Conservation (phyloP, 2,329 filamentous ascomycete genomes). For the Aspergillus phoenicis region DNA sequence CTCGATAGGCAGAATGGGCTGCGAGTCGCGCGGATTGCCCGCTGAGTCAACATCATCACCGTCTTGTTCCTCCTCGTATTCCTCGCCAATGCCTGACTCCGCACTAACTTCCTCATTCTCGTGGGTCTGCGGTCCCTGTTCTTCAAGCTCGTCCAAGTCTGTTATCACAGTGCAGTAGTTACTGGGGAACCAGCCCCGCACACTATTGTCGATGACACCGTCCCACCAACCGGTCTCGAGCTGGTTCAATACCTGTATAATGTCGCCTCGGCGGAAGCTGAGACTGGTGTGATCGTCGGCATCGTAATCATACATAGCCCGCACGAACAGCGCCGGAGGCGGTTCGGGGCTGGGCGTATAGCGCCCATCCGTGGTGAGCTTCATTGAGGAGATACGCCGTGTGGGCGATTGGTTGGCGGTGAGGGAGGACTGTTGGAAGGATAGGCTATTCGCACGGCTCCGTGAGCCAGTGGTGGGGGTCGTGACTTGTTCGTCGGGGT, state of each 20-base stretch:
- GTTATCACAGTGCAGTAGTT: conserved; percentile 94
- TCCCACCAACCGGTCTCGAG: conserved; percentile 99
- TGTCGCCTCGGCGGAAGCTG: conserved; percentile 94
- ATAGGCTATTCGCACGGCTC: conserved; percentile 36
- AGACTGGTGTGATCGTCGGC: conserved; percentile 95
- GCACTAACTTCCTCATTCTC: conserved; percentile 57
- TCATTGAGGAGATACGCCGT: conserved; percentile 34
- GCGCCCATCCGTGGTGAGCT: conserved; percentile 31
- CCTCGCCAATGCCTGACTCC: conserved; percentile 59
- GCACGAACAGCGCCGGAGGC: conserved; percentile 73
- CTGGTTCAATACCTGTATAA: conserved; percentile 98
- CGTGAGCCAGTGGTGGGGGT: conserved; percentile 33
- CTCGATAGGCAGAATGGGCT: conserved; percentile 68
- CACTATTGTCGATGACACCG: conserved; percentile 85
- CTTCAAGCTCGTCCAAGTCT: conserved; percentile 71
- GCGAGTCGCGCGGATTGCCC: conserved; percentile 64
- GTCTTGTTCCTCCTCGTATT: conserved; percentile 66
- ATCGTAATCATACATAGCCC: conserved; percentile 96
- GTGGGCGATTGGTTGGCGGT: conserved; percentile 27
- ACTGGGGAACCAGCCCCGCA: conserved; percentile 98
- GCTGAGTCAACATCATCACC: conserved; percentile 69
- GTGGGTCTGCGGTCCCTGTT: conserved; percentile 58
- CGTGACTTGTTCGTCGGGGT: conserved; percentile 42
- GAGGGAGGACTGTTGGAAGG: conserved; percentile 26
- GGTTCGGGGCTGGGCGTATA: conserved; percentile 44